These are phyloP conservation scores for Claviceps sp. DNA, from an alignment of 2,329 filamentous ascomycete species.

Conservation along the genomic window DNA sequence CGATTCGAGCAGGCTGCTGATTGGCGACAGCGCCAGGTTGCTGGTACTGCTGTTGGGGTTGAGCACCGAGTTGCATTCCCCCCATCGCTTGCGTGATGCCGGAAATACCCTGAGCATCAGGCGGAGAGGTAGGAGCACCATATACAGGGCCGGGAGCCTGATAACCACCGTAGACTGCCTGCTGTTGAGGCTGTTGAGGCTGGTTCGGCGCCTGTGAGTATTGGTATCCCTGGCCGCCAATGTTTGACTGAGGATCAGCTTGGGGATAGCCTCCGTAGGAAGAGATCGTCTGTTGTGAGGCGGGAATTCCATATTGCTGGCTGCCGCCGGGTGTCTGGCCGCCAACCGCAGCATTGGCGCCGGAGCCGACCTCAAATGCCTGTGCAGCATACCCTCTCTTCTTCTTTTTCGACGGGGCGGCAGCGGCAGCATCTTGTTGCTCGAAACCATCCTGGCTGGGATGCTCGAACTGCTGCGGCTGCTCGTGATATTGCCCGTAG, in stretches of 20 bases:
- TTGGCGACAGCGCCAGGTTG: slow-evolving; percentile 25
- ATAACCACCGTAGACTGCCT: slow-evolving; percentile 25
- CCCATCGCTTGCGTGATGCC: slow-evolving; percentile 76
- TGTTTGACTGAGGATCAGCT: slow-evolving; percentile 28
- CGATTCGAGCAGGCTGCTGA: slow-evolving; percentile 28
- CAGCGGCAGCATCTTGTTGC: slow-evolving; percentile 18
- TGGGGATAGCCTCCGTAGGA: slow-evolving; percentile 49
- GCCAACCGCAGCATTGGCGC: slow-evolving; percentile 58
- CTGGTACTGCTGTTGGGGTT: slow-evolving; percentile 30
- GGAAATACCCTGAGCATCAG: slow-evolving; percentile 38
- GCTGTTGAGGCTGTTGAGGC: slow-evolving; percentile 28
- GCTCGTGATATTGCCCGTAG: slow-evolving; percentile 35
- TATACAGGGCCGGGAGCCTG: slow-evolving; percentile 49
- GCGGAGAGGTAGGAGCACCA: slow-evolving; percentile 21
- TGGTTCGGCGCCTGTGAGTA: slow-evolving; percentile 30
- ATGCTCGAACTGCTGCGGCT: slow-evolving; percentile 30
- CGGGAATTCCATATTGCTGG: slow-evolving; percentile 33
- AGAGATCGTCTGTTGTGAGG: slow-evolving; percentile 24
- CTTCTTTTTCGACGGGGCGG: slow-evolving; percentile 58
- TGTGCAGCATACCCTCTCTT: slow-evolving; percentile 90
- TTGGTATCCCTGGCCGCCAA: slow-evolving; percentile 26
- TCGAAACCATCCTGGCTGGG: slow-evolving; percentile 20
- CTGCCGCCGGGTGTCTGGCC: slow-evolving; percentile 28
- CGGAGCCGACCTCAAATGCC: slow-evolving; percentile 83
- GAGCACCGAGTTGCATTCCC: slow-evolving; percentile 62